Base-by-base conservation (phyloP, 1,284 basidiomycete species). In the Phylloboletellus chloephorus region DNA sequence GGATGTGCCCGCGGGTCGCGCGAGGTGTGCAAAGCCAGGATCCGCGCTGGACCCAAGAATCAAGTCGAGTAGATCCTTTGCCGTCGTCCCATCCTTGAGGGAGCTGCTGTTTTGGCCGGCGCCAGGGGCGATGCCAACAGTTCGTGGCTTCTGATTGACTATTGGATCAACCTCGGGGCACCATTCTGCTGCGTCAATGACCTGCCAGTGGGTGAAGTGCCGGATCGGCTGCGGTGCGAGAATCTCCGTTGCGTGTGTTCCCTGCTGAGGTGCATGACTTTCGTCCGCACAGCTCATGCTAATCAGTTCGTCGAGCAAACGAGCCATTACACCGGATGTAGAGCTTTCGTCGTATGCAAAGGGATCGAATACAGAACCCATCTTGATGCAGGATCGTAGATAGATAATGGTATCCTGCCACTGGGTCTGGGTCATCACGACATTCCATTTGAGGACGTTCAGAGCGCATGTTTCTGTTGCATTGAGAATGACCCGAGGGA, bases 151-250 rank as follows among this genome's bases (percentile, higher is more conserved):
- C 38, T 44, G 55, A 23, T 63, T 59, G 32, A 66, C 29, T 13
- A 66, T 46, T 16, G 61, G 64, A 29, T 62, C 64, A 28, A 49
- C 51, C 32, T 52, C 41, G 2, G 63, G 63, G 31, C 54, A 61
- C 63, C 59, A 66, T 40, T 57, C 53, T 13, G 34, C 26, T 4
- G 44, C 21, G 13, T 43, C 34, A 20, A 52, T 44, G 11, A 58
- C 19, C 17, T 43, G 43, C 43, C 39, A 38, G 25, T 41, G 36
- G 16, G 41, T 31, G n/a, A 23, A 39, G 30, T 37, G 36, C 13
- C 37, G 47, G 15, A 47, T 22, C 11, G 53, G 47, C n/a, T 47
- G 54, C 4, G 54, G 51, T 22, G 45, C 46, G 10, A 48, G 23
- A 21, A 48, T 46, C 31, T 48, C 44, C 15, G 38, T n/a, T 21